Conservation (phyloP, 805 yeast species). For the Grigorovia transvaalensis region DNA sequence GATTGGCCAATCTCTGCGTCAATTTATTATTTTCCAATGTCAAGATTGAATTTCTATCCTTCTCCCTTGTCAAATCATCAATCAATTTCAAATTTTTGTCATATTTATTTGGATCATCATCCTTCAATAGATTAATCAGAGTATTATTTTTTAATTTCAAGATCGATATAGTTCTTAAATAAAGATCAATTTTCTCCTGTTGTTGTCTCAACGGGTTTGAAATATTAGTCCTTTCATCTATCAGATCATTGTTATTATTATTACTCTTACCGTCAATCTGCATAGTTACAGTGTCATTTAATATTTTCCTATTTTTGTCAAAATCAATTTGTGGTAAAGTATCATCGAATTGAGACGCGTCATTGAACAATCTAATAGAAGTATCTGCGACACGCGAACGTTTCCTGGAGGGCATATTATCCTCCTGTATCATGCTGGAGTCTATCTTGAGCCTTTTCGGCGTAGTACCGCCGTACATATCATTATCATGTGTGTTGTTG, state of each 20-base stretch:
- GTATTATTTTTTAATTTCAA: constrained; percentile 22
- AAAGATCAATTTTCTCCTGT: constrained; percentile 16
- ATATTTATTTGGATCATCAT: constrained; percentile 3
- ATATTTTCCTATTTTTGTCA: background rate
- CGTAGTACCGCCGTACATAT: constrained; percentile 2
- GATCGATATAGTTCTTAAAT: constrained; percentile 21
- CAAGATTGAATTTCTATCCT: constrained; percentile 2
- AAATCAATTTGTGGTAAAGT: constrained; percentile 18
- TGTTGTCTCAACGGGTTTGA: constrained; percentile 27
- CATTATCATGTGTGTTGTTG: background rate
- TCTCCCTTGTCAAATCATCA: constrained; percentile 2
- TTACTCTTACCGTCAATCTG: too few species aligned
- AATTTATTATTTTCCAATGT: background rate
- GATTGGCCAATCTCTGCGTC: constrained; percentile 1
- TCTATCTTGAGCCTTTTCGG: background rate
- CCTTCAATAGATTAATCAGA: constrained; percentile 21
- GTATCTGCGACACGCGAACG: constrained; percentile 5
- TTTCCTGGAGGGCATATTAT: constrained; percentile 11
- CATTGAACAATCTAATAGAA: constrained; percentile 21
- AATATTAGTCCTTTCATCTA: constrained; percentile 12
- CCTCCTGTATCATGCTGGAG: background rate
- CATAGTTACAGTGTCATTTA: background rate
- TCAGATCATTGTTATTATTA: background rate
- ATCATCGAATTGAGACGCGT: constrained; percentile 26
- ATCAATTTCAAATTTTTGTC: constrained; percentile 3